These are phyloP conservation scores for Andrographis paniculata DNA, from an alignment of 305 asterid genomes.

Conservation along the genomic window DNA sequence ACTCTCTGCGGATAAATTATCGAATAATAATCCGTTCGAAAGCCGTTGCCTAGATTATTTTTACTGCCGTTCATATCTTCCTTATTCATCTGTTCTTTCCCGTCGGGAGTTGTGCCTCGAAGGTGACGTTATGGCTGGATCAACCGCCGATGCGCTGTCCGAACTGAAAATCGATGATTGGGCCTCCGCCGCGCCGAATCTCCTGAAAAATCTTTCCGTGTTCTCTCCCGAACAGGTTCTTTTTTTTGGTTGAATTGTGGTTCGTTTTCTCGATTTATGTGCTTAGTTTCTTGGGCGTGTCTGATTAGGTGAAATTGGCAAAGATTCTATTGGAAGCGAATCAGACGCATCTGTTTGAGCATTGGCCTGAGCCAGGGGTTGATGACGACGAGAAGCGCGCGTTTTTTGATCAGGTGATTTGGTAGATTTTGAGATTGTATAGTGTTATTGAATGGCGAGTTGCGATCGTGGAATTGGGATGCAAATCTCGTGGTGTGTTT, in stretches of 20 bases:
- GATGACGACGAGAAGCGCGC: constrained; percentile 67
- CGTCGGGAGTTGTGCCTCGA: constrained; percentile 16
- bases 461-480: no score
- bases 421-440: neutral
- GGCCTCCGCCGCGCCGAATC: constrained; percentile 33
- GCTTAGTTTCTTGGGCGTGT: neutral
- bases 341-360: constrained; percentile 76
- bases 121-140: constrained; percentile 28
- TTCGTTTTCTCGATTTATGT: neutral
- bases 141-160: constrained; percentile 32
- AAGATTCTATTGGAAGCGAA: constrained; percentile 57
- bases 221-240: constrained; percentile 62
- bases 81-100: constrained; percentile 1
- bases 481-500: neutral
- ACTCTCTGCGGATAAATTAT: no score
- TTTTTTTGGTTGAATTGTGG: neutral
- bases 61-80: no score
- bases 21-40: no score
- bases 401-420: constrained; percentile 71
- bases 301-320: constrained; percentile 66
- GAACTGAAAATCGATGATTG: constrained; percentile 26
- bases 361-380: constrained; percentile 83
- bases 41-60: no score
- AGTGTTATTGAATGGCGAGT: no score
- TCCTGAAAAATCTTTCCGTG: constrained; percentile 40